Percentiles rank a stretch among this genome's conserved stretches.
Conservation (phyloP, 148 eudicot genomes). For the Rhododendron mucronatum region DNA sequence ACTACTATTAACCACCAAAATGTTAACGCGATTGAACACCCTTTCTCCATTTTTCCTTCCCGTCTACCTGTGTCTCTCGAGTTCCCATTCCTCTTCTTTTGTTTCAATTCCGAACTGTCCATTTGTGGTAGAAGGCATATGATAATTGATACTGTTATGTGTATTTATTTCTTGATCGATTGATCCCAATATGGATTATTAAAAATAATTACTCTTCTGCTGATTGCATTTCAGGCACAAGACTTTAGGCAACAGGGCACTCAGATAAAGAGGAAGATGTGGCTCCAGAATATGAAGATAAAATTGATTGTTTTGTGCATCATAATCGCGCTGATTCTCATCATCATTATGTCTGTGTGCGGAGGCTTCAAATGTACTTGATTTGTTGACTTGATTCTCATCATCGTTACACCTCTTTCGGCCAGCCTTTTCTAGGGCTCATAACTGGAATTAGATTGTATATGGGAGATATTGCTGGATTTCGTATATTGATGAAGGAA, state of each 20-base stretch:
- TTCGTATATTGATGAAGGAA: background rate
- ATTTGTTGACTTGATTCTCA: background rate
- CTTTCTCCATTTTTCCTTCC: background rate
- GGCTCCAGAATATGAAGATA: slow-evolving; percentile 80
- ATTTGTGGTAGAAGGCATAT: background rate
- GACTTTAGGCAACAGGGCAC: slow-evolving; percentile 81
- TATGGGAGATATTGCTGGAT: background rate
- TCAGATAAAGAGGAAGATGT: slow-evolving; percentile 68
- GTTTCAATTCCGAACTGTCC: background rate
- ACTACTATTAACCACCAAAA: background rate
- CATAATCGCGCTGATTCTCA: slow-evolving; percentile 50
- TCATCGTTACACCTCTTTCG: background rate
- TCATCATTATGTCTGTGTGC: slow-evolving; percentile 53
- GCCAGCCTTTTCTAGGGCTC: background rate
- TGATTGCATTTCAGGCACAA: slow-evolving; percentile 52
- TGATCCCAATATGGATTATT: background rate
- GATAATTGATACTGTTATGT: background rate
- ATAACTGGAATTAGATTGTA: background rate
- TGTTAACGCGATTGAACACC: background rate
- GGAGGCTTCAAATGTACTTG: slow-evolving; percentile 42
- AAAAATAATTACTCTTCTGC: background rate
- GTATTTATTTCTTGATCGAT: background rate
- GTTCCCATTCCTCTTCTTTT: background rate
- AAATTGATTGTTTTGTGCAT: slow-evolving; percentile 62
- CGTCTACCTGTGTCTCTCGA: background rate